These are phyloP conservation scores for Capniomyces stellatus DNA, from an alignment of 371 early-diverging fungal genomes.

Conservation along the genomic window DNA sequence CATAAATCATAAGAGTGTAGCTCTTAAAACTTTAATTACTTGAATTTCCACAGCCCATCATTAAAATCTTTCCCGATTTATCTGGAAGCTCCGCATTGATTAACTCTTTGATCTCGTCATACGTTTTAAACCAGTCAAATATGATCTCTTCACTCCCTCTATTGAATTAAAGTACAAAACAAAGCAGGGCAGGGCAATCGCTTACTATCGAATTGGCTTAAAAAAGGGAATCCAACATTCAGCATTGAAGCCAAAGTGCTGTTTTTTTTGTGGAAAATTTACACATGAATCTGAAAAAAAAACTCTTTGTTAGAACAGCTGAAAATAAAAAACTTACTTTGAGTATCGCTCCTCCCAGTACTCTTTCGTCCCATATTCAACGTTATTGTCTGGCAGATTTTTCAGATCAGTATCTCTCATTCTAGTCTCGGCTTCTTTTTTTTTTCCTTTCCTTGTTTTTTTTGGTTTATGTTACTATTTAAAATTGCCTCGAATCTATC, in stretches of 20 bases:
- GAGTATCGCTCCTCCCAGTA: slow-evolving; percentile 26
- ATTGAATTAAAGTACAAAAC: no score
- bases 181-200: no score
- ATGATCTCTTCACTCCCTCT: slow-evolving; percentile 21
- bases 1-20: slow-evolving; percentile 19
- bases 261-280: no score
- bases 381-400: slow-evolving; percentile 23
- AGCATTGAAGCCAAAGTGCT: no score
- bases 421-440: background rate
- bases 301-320: background rate
- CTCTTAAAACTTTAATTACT: no score
- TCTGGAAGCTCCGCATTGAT: slow-evolving; percentile 34
- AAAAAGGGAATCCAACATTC: no score
- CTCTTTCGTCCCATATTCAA: slow-evolving; percentile 19
- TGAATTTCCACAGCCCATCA: slow-evolving; percentile 66
- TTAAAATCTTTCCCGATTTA: slow-evolving; percentile 38
- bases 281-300: no score
- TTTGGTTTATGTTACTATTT: background rate
- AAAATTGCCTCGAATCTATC: background rate
- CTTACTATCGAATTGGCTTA: no score
- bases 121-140: slow-evolving; percentile 80
- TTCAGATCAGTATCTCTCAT: slow-evolving; percentile 12
- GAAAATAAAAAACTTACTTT: slow-evolving; percentile 10
- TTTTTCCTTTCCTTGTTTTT: background rate
- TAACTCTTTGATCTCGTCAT: slow-evolving; percentile 44